Evolutionary conservation across 73 alveolate genomes (phyloP), one percentile per base, ranked within the genome.

Genomic region (Urostyla sp.): DNA sequence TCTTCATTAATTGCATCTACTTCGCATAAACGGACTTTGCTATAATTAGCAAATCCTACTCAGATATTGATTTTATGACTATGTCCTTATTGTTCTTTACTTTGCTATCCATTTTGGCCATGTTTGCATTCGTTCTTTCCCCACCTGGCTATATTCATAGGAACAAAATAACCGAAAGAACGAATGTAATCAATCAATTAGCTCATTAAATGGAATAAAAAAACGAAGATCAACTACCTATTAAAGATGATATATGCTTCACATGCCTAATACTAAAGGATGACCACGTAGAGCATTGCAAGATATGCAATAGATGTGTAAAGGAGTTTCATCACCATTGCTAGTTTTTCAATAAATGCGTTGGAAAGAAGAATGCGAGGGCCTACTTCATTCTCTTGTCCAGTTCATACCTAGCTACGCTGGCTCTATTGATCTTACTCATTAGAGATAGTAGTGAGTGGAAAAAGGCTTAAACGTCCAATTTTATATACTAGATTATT

Each of bases 261-360:
- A 43, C 18, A 31, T 73, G 86, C 54, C 45, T 73, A 11, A 20
- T 28, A 16, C 18, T 53, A 24, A 53, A 73, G 34, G 75, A 53
- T 16, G 15, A 50, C 8, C 86, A 73, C 48, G 31, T 23, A 10
- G 58, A 53, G 31, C 86, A 73, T 44, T 73, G 86, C 36, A 30
- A 24, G 1, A 28, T 21, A 48, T 73, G 86, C 36, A 20, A 34
- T 2, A 27, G 31, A 6, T 73, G 86, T 54, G 86, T 73, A 1
- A 4, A 53, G 3, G 43, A 54, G 34, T 50, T 27, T 50, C 60
- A 73, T 15, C 18, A 28, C 16, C 86, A 73, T 35, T 52, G 63
- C 2, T 32, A 52, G 30, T 34, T 53, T 26, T 28, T 73, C 23
- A 44, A 73, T 28, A 52, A 54, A 32, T 73, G 86, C 37, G 49